Conservation (phyloP, 768 basidiomycete species). For the Lentinula sp. region DNA sequence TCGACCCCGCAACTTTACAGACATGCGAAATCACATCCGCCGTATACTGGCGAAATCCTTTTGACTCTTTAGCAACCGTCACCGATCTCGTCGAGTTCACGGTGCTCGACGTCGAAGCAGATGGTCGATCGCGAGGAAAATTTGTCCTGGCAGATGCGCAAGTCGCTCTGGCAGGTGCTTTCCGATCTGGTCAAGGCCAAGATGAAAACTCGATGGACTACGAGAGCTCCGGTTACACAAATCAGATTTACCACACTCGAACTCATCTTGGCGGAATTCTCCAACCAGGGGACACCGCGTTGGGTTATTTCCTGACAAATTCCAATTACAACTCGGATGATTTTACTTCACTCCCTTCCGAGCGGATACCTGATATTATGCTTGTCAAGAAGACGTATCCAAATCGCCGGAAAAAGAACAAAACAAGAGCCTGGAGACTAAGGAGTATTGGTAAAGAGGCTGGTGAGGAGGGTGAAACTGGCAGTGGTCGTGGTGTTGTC, state of each 20-base stretch:
- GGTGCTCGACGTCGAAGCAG: conserved; percentile 89
- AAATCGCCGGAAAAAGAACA: conserved; percentile 86
- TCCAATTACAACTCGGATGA: conserved; percentile 92
- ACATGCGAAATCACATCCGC: conserved; percentile 70
- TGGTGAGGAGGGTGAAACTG: conserved; percentile 80
- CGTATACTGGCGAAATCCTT: conserved; percentile 89
- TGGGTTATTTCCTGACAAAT: conserved; percentile 86
- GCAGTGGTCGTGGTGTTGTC: conserved; percentile 76
- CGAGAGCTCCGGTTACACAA: conserved; percentile 50
- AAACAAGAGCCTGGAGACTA: conserved; percentile 79
- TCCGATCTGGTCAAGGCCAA: conserved; percentile 46
- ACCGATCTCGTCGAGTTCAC: conserved; percentile 93
- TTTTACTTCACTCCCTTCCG: conserved; percentile 59
- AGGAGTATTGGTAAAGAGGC: conserved; percentile 90
- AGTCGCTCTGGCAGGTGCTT: conserved; percentile 79
- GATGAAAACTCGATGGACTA: conserved; percentile 54
- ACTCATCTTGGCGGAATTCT: conserved; percentile 91
- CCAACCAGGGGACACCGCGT: conserved; percentile 90
- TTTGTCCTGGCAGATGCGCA: conserved; percentile 81
- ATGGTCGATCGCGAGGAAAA: conserved; percentile 46
- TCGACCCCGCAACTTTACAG: conserved; percentile 87
- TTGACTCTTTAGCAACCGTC: conserved; percentile 75
- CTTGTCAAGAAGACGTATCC: conserved; percentile 96
- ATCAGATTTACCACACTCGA: conserved; percentile 90
- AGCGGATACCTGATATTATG: conserved; percentile 83